Conservation (phyloP, 2,329 filamentous ascomycete species). For the Huntiella decipiens region DNA sequence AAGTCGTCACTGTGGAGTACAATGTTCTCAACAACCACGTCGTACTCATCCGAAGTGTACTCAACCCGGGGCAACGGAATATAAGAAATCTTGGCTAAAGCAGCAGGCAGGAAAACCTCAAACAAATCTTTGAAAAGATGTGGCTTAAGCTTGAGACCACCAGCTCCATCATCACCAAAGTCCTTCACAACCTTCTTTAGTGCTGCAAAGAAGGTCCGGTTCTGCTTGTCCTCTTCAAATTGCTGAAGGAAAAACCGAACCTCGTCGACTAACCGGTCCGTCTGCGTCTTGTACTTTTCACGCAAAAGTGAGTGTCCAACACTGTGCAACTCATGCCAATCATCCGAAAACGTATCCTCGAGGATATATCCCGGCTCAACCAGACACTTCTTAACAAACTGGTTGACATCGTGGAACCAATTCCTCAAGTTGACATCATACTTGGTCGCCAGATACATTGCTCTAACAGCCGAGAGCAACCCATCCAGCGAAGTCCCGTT, state of each 20-base stretch:
- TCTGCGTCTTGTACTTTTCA: conserved; percentile 72
- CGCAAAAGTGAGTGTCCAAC: conserved; percentile 71
- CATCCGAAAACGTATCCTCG: conserved; percentile 55
- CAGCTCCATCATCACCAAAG: conserved; percentile 70
- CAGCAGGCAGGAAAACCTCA: conserved; percentile 64
- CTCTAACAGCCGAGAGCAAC: conserved; percentile 65
- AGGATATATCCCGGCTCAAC: conserved; percentile 84
- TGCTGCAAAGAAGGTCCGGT: conserved; percentile 58
- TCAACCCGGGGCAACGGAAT: conserved; percentile 88
- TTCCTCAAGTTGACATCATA: conserved; percentile 66
- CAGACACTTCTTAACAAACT: conserved; percentile 63
- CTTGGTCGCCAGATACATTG: conserved; percentile 75
- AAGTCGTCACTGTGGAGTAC: conserved; percentile 94
- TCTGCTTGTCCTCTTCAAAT: conserved; percentile 75
- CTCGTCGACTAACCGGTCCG: conserved; percentile 72
- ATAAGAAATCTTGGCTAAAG: conserved; percentile 75
- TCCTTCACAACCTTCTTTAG: conserved; percentile 70
- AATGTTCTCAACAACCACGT: conserved; percentile 83
- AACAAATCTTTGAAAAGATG: conserved; percentile 78
- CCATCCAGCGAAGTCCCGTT: conserved; percentile 83
- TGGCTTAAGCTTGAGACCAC: conserved; percentile 78
- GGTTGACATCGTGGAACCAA: conserved; percentile 71
- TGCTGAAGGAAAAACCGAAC: conserved; percentile 76
- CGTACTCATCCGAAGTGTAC: conserved; percentile 65
- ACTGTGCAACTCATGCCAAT: conserved; percentile 76